Conservation (phyloP, 352 stramenopile genomes). For the Pythium dissimile region DNA sequence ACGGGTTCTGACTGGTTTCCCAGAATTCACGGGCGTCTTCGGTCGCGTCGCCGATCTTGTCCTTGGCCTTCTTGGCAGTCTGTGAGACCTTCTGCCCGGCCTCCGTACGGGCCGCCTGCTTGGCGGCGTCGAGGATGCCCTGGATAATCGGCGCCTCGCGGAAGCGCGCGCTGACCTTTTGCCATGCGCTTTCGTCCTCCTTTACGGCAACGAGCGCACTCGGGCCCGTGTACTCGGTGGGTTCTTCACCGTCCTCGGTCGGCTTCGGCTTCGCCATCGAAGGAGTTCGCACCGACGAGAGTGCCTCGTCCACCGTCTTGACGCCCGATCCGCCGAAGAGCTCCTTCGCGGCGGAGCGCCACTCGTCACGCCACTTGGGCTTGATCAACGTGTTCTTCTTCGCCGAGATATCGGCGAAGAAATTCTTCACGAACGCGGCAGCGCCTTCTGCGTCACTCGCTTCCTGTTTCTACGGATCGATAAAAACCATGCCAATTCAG, state of each 20-base stretch:
- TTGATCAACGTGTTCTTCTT: constrained; percentile 66
- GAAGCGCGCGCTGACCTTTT: constrained; percentile 92
- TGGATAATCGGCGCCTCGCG: constrained; percentile 95
- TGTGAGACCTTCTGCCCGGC: constrained; percentile 68
- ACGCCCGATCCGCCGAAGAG: constrained; percentile 76
- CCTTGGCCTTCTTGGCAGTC: constrained; percentile 69
- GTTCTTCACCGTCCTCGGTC: constrained; percentile 33
- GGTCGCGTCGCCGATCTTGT: constrained; percentile 78
- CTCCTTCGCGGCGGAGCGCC: constrained; percentile 68
- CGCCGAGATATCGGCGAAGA: constrained; percentile 42
- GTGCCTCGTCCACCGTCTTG: constrained; percentile 67
- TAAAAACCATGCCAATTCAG: neutral
- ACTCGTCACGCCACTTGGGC: constrained; percentile 58
- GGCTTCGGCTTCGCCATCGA: constrained; percentile 33
- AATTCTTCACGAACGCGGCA: constrained; percentile 54
- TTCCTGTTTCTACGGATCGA: constrained; percentile 5
- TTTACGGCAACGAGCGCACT: constrained; percentile 88
- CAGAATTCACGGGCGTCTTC: constrained; percentile 92
- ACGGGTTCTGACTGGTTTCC: constrained; percentile 99
- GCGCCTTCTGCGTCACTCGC: constrained; percentile 23
- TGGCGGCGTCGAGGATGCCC: constrained; percentile 79
- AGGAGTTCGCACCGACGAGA: constrained; percentile 62
- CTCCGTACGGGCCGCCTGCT: constrained; percentile 72
- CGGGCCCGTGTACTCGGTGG: constrained; percentile 59
- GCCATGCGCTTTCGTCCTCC: constrained; percentile 92